A percentile compares a stretch with the other conserved stretches of the same genome.
These are phyloP conservation scores for Alternaria gaisen DNA, from an alignment of 2,329 filamentous ascomycete species.

Conservation along the genomic window DNA sequence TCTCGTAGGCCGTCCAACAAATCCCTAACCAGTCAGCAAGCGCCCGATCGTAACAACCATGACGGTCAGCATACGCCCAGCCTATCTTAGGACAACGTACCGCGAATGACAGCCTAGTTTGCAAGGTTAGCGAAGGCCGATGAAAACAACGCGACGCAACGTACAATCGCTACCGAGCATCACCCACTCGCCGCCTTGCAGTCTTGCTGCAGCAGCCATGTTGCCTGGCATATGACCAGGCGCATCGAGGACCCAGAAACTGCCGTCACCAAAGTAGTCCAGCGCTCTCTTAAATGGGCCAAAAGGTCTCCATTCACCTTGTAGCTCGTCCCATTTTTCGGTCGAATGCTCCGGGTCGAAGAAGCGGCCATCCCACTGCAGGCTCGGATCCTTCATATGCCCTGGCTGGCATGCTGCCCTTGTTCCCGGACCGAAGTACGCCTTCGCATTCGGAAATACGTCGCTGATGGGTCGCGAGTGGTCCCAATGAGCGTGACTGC, in stretches of 20 bases:
- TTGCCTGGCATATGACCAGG: conserved; percentile 52
- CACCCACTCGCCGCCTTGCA: conserved; percentile 40
- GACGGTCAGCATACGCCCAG: not conserved
- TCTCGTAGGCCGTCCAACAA: conserved; percentile 40
- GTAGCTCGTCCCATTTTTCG: conserved; percentile 39
- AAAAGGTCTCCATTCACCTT: conserved; percentile 42
- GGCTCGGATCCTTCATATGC: conserved; percentile 33
- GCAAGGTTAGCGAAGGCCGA: not conserved
- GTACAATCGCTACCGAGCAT: conserved; percentile 45
- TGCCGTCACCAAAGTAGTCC: conserved; percentile 52
- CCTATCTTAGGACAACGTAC: conserved; percentile 15
- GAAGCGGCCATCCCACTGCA: conserved; percentile 47
- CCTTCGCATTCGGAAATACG: conserved; percentile 42
- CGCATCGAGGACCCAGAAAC: conserved; percentile 51
- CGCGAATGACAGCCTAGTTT: conserved; percentile 40
- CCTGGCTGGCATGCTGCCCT: conserved; percentile 41
- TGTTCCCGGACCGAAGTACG: conserved; percentile 44
- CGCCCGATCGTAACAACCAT: not conserved
- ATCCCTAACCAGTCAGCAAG: conserved; percentile 28
- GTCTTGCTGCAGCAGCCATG: conserved; percentile 46
- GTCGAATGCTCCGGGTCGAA: conserved; percentile 43
- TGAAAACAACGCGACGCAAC: not conserved
- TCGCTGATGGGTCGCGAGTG: conserved; percentile 42
- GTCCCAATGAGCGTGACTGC: conserved; percentile 47
- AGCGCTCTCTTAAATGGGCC: conserved; percentile 49